Evolutionary conservation across 208 protist species (phyloP).

Genomic region (Trypanosoma lewisi): DNA sequence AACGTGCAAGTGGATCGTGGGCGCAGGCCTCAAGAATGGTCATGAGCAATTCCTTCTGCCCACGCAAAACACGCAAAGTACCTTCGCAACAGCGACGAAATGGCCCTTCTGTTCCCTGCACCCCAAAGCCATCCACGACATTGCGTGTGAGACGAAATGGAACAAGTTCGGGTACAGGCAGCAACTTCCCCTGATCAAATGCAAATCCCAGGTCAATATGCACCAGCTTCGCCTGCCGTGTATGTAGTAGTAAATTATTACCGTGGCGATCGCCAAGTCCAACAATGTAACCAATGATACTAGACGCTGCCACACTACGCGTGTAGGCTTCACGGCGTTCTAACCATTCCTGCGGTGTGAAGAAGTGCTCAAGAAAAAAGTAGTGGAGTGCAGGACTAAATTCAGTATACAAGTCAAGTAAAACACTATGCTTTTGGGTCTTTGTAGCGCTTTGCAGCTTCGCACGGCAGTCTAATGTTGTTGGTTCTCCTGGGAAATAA

Average conservation of each 20-base stretch:
- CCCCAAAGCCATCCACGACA: conserved; percentile 95
- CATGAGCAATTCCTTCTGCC: conserved; percentile 63
- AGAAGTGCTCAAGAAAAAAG: conserved; percentile 94
- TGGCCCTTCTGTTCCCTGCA: conserved; percentile 88
- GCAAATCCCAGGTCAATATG: conserved; percentile 96
- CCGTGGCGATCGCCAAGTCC: conserved; percentile 96
- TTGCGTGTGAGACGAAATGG: conserved; percentile 97
- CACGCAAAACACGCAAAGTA: conserved; percentile 83
- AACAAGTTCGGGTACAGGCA: conserved; percentile 93
- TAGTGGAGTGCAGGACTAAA: conserved; percentile 94
- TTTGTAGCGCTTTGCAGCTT: conserved; percentile 36
- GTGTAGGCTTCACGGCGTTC: conserved; percentile 83
- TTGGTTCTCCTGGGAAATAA: conserved; percentile 82
- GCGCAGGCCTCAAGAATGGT: conserved; percentile 93
- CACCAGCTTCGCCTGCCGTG: conserved; percentile 85
- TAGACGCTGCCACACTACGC: conserved; percentile 85
- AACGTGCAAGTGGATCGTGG: conserved; percentile 95
- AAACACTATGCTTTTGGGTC: conserved; percentile 29
- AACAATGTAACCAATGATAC: conserved; percentile 94
- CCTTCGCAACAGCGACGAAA: conserved; percentile 89
- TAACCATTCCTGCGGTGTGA: conserved; percentile 76
- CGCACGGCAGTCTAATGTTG: conserved; percentile 50
- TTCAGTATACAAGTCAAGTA: conserved; percentile 61
- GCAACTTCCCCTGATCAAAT: conserved; percentile 88
- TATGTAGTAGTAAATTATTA: conserved; percentile 95